Evolutionary conservation across 139 green algal genomes (phyloP).

Genomic region (Chlamydomonas schloesseri): DNA sequence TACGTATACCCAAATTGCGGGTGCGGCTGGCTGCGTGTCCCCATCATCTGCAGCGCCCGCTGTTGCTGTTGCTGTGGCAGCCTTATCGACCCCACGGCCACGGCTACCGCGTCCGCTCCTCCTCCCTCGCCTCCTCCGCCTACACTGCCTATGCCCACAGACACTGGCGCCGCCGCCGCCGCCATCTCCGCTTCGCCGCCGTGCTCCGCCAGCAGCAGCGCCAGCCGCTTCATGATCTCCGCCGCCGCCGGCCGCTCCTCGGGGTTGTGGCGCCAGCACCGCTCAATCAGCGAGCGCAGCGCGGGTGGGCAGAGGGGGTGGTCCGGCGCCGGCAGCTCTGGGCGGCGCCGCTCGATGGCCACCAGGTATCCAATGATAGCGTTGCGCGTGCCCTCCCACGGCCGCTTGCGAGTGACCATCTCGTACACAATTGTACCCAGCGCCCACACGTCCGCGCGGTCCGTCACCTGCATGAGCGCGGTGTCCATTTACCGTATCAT

Average conservation of each 20-base stretch:
- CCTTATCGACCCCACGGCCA: too few species aligned
- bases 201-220: not conserved
- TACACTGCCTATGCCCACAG: too few species aligned
- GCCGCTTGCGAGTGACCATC: conserved; percentile 29
- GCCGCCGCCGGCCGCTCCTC: not conserved
- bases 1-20: too few species aligned
- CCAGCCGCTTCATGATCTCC: not conserved
- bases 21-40: too few species aligned
- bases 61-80: too few species aligned
- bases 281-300: not conserved
- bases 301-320: not conserved
- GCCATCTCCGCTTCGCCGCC: not conserved
- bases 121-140: too few species aligned
- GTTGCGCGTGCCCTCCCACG: conserved; percentile 44
- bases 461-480: not conserved
- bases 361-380: conserved; percentile 52
- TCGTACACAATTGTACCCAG: conserved; percentile 32
- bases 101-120: too few species aligned
- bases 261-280: conserved; percentile 4
- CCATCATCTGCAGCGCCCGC: too few species aligned
- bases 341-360: not conserved
- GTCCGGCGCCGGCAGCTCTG: not conserved
- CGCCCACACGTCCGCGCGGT: not conserved
- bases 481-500: too few species aligned
- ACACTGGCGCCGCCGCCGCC: not conserved